phyloP scores from a whole-genome alignment of 441 rosid species.

The Kokia cookei region DNA sequence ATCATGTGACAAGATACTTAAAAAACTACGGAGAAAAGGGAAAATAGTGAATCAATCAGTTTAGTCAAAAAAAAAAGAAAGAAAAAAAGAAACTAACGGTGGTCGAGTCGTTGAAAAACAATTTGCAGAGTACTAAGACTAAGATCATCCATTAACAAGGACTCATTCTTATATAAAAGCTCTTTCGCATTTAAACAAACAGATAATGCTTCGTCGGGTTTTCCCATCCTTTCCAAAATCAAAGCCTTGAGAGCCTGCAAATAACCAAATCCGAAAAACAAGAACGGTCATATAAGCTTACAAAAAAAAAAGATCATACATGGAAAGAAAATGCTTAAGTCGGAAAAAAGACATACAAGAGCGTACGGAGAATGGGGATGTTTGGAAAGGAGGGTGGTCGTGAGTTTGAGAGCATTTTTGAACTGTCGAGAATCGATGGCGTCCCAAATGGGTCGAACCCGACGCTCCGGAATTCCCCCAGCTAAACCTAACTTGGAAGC shows the following conservation, averaged over 20 bases:
- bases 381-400: slow-evolving; percentile 75
- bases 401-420: slow-evolving; percentile 88
- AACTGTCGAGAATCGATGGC: slow-evolving; percentile 98
- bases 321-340: not conserved
- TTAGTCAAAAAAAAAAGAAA: not conserved
- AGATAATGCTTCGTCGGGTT: slow-evolving; percentile 68
- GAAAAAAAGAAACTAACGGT: slow-evolving; percentile 40
- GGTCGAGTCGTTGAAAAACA: slow-evolving; percentile 93
- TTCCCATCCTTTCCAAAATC: slow-evolving; percentile 87
- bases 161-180: slow-evolving; percentile 62
- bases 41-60: not conserved
- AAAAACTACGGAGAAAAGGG: not conserved
- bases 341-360: slow-evolving; percentile 43
- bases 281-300: not conserved
- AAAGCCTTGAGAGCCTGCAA: slow-evolving; percentile 82
- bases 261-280: not conserved
- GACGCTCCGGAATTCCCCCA: slow-evolving; percentile 98
- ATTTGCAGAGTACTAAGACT: slow-evolving; percentile 94
- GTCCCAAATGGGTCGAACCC: slow-evolving; percentile 96
- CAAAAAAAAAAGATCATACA: not conserved
- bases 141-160: slow-evolving; percentile 87
- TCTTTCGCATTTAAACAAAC: slow-evolving; percentile 75
- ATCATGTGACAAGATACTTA: not conserved
- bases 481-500: slow-evolving; percentile 91
- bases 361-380: slow-evolving; percentile 89